phyloP scores from a whole-genome alignment of 176 grass and related monocot species.

The Dendrocalamus sinicus region DNA sequence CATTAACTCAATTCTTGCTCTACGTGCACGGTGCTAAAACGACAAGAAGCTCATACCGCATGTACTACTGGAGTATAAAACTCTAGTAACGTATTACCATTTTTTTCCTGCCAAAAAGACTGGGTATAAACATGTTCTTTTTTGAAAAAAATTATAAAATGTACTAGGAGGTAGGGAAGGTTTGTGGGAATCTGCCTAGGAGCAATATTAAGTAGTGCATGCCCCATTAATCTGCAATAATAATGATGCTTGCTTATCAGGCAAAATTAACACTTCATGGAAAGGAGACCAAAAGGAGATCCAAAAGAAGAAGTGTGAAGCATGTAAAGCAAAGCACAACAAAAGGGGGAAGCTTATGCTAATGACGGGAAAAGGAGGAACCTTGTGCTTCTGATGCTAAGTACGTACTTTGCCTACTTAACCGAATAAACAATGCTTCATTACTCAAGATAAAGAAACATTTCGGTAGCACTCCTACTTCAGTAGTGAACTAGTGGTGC shows the following conservation, averaged over 20 bases:
- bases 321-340: slow-evolving; percentile 48
- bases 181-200: slow-evolving; percentile 50
- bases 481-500: neutral
- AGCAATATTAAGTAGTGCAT: slow-evolving; percentile 51
- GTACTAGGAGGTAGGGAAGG: slow-evolving; percentile 41
- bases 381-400: slow-evolving; percentile 59
- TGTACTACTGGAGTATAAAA: neutral
- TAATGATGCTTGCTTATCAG: slow-evolving; percentile 18
- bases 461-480: slow-evolving; percentile 28
- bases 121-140: neutral
- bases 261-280: slow-evolving; percentile 37
- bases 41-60: neutral
- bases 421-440: slow-evolving; percentile 42
- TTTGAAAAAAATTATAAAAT: neutral
- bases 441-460: slow-evolving; percentile 21
- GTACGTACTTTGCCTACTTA: slow-evolving; percentile 34
- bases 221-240: slow-evolving; percentile 40
- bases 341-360: slow-evolving; percentile 38
- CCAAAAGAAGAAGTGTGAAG: slow-evolving; percentile 43
- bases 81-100: neutral
- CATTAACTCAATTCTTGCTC: neutral
- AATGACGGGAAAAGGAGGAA: slow-evolving; percentile 60
- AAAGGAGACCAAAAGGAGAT: slow-evolving; percentile 45
- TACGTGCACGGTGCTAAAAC: neutral
- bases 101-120: neutral